Base-by-base conservation (phyloP, 1,284 basidiomycete genomes). In the Malassezia caprae region DNA sequence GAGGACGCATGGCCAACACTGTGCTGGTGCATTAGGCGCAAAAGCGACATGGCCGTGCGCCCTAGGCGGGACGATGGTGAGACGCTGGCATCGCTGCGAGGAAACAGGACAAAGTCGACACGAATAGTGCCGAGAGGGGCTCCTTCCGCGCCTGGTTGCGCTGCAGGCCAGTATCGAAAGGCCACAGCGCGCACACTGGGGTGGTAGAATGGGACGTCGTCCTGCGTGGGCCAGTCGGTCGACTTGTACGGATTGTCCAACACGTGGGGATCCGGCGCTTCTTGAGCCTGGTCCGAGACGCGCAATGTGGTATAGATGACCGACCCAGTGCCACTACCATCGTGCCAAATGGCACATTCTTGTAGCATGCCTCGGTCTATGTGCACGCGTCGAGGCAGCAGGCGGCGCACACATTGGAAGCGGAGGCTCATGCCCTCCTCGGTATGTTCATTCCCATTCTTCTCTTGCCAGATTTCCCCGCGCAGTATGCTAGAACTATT, bases 11-110 rank as follows among this genome's bases (percentile, higher is more conserved):
- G 80, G 5, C 91, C 90, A 82, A 84, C 88, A 10, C 86, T 85
- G 68, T 94, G 88, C 42, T 87, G 82, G 74, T 89, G 85, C 17
- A 91, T 73, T 0, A 85, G 83, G 56, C 90, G 86, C 10, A 96
- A 79, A 8, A 96, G 80, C 0, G 84, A 81, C 4, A 89, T 77
- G 32, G 83, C 84, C 0, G 88, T 94, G 17, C 89, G 82, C 61
- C 86, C 85, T 0, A 93, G 78, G 3, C 88, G 78, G 73, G 5
- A 82, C 78, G 58, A 8, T 24, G 58, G 34, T 45, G 28, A 19
- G 17, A 28, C 2, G 10, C 44, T 15, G 6, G 19, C n/a, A 11
- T 21, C 15, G 12, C 26, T 31, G 17, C 17, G 1, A 7, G 51
- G 39, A 35, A 63, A 63, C 11, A 54, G 53, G 24, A 48, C 34